Percentiles rank a stretch among this genome's conserved stretches.
Evolutionary conservation across 2,329 filamentous ascomycete species (phyloP).

Genomic region (Aspergillus spinulosporus): DNA sequence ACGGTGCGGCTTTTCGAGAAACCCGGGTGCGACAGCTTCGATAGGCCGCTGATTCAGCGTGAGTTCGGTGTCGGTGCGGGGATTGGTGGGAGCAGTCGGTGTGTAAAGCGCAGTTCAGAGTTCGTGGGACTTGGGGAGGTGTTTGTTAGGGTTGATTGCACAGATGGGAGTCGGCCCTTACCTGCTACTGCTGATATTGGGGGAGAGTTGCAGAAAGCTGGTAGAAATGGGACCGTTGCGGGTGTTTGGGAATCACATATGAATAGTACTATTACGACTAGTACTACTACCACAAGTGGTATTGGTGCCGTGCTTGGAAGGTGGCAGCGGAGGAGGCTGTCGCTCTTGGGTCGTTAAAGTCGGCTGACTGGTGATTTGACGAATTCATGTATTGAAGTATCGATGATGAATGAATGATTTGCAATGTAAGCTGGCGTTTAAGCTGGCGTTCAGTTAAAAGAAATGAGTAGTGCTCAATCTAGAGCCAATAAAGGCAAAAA

Average conservation of each 20-base stretch:
- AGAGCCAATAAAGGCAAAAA: too few species aligned
- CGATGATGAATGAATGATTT: too few species aligned
- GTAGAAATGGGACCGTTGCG: neutral
- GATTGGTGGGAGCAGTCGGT: conserved; percentile 25
- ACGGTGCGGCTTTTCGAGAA: conserved; percentile 37
- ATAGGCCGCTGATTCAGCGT: conserved; percentile 29
- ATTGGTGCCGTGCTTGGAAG: conserved; percentile 2
- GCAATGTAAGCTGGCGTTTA: too few species aligned
- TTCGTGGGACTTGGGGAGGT: conserved; percentile 31
- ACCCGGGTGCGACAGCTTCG: conserved; percentile 28
- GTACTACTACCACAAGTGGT: neutral
- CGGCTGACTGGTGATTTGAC: neutral
- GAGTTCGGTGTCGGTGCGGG: conserved; percentile 15
- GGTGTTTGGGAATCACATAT: neutral
- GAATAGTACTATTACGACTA: neutral
- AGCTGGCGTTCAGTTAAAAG: neutral
- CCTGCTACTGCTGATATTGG: neutral
- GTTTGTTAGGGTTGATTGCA: conserved; percentile 35
- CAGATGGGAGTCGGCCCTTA: conserved; percentile 10
- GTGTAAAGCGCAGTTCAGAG: conserved; percentile 19
- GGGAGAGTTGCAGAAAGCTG: neutral
- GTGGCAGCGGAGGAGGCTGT: conserved; percentile 9
- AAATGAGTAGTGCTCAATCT: neutral
- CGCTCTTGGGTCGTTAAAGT: neutral
- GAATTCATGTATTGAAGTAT: neutral